phyloP scores from a whole-genome alignment of 768 basidiomycete species.

The Chiua virens region DNA sequence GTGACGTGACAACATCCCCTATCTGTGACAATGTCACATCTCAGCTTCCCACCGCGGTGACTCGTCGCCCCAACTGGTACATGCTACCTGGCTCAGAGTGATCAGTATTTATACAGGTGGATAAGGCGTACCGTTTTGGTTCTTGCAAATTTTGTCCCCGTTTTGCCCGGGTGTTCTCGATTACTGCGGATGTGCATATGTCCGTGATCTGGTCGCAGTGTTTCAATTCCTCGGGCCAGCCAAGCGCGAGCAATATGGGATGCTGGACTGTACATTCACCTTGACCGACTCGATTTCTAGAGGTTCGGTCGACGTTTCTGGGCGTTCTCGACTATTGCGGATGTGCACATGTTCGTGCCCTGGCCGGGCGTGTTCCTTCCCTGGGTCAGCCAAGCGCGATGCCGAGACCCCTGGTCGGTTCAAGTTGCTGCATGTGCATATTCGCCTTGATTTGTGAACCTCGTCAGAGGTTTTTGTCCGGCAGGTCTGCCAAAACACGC shows the following conservation, averaged over 20 bases:
- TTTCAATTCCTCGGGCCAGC: constrained; percentile 14
- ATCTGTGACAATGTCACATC: constrained; percentile 27
- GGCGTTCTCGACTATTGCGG: background rate
- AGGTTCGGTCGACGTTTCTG: background rate
- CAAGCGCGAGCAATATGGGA: too few species aligned
- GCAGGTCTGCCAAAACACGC: background rate
- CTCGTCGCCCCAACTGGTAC: too few species aligned
- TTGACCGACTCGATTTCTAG: background rate
- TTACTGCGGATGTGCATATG: background rate
- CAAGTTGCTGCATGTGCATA: background rate
- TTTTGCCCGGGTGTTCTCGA: background rate
- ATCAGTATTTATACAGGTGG: constrained; percentile 1
- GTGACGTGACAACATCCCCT: constrained; percentile 33
- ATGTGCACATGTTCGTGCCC: background rate
- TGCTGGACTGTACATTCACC: too few species aligned
- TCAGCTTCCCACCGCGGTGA: constrained; percentile 5
- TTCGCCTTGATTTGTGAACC: constrained; percentile 4
- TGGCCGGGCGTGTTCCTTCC: constrained; percentile 12
- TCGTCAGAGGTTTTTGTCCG: constrained; percentile 1
- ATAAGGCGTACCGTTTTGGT: constrained; percentile 4
- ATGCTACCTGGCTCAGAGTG: background rate
- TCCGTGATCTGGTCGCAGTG: constrained; percentile 4
- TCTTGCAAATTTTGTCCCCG: background rate
- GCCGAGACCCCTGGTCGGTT: background rate
- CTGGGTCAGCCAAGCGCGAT: background rate